phyloP scores from a whole-genome alignment of 2,329 filamentous ascomycete species.

The Cladosporium sp. region DNA sequence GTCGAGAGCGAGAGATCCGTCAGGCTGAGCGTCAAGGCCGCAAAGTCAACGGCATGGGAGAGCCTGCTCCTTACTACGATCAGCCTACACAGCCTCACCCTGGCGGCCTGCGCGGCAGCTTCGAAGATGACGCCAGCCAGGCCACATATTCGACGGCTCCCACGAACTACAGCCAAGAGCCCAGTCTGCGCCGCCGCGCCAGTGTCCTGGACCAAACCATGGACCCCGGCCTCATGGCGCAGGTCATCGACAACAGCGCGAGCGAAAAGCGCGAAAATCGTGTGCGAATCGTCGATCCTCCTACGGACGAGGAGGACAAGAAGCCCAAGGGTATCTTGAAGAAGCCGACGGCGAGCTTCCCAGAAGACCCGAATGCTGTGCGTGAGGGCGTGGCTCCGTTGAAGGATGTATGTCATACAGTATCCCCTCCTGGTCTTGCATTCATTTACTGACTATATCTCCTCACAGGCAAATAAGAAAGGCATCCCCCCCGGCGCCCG shows the following conservation, averaged over 20 bases:
- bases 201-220: slow-evolving; percentile 32
- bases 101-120: slow-evolving; percentile 19
- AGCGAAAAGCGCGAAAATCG: slow-evolving; percentile 34
- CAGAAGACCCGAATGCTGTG: slow-evolving; percentile 77
- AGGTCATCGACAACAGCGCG: slow-evolving; percentile 32
- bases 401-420: slow-evolving; percentile 56
- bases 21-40: slow-evolving; percentile 25
- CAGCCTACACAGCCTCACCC: slow-evolving; percentile 12
- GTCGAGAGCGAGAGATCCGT: slow-evolving; percentile 29
- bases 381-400: slow-evolving; percentile 91
- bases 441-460: slow-evolving; percentile 13
- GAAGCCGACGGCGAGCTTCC: slow-evolving; percentile 75
- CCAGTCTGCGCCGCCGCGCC: slow-evolving; percentile 21
- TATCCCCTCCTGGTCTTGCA: no score
- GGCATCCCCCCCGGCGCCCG: slow-evolving; percentile 62
- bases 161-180: slow-evolving; percentile 13
- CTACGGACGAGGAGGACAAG: slow-evolving; percentile 57
- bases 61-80: slow-evolving; percentile 3
- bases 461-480: slow-evolving; percentile 32
- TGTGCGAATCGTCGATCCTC: slow-evolving; percentile 65
- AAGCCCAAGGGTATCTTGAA: slow-evolving; percentile 83
- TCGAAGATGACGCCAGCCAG: slow-evolving; percentile 21
- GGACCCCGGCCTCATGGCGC: slow-evolving; percentile 20
- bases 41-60: slow-evolving; percentile 11
- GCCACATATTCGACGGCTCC: slow-evolving; percentile 14